Evolutionary conservation across 345 rosid species (phyloP).

Genomic region (Cochlearia excelsa): DNA sequence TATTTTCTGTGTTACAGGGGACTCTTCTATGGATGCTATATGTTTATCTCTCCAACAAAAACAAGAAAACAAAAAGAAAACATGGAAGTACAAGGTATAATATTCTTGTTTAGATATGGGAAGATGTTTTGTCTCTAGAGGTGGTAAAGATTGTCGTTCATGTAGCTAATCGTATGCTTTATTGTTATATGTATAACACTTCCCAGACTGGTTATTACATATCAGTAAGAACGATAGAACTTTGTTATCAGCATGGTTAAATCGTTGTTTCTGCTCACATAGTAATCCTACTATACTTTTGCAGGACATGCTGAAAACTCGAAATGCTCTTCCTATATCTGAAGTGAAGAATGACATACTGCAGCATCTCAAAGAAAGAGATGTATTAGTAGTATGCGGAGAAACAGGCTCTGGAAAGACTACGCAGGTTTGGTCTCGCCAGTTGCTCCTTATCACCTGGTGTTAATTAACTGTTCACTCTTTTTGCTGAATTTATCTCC

Average conservation of each 20-base stretch:
- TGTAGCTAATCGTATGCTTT: conserved; percentile 6
- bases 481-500: conserved; percentile 10
- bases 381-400: conserved; percentile 85
- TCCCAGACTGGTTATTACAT: conserved; percentile 8
- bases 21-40: conserved; percentile 46
- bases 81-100: conserved; percentile 63
- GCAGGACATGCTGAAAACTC: conserved; percentile 64
- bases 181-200: conserved; percentile 5
- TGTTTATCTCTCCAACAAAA: conserved; percentile 58
- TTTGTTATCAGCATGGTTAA: conserved; percentile 16
- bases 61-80: conserved; percentile 54
- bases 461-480: conserved; percentile 9
- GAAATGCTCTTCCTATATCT: conserved; percentile 76
- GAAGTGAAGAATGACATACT: conserved; percentile 63
- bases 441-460: conserved; percentile 11
- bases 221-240: neutral
- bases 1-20: conserved; percentile 34
- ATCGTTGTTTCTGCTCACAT: conserved; percentile 1
- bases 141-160: conserved; percentile 9
- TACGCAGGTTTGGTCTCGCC: conserved; percentile 58
- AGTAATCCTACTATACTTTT: conserved; percentile 23
- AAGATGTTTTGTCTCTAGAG: neutral
- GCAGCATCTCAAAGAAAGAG: conserved; percentile 61
- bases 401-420: conserved; percentile 99
- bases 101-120: conserved; percentile 17